These are phyloP conservation scores for Barnettozyma pratensis DNA, from an alignment of 805 yeast species.

Conservation along the genomic window DNA sequence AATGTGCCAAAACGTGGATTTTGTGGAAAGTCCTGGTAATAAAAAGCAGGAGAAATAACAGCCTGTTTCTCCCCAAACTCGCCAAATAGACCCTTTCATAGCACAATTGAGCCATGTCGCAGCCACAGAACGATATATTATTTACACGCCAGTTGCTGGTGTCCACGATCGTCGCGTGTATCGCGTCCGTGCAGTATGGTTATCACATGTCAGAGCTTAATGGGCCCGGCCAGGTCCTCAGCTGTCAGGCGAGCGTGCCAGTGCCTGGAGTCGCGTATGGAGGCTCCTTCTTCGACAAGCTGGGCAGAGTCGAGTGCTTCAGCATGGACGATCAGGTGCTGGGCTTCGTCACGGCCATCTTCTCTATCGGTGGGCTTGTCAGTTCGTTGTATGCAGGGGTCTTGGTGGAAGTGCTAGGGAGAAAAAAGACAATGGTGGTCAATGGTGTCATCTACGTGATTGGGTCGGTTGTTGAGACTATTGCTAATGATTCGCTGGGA, in stretches of 20 bases:
- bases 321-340: conserved; percentile 49
- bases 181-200: conserved; percentile 86
- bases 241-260: conserved; percentile 40
- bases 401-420: conserved; percentile 61
- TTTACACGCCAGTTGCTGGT: conserved; percentile 29
- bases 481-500: conserved; percentile 35
- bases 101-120: not conserved
- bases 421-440: conserved; percentile 46
- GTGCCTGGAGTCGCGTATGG: conserved; percentile 22
- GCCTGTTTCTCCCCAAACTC: not conserved
- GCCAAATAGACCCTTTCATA: not conserved
- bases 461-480: conserved; percentile 61
- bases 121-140: not conserved
- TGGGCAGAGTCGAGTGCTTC: conserved; percentile 53
- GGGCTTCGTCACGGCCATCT: conserved; percentile 73
- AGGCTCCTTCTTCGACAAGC: conserved; percentile 23
- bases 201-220: conserved; percentile 93
- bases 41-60: not conserved
- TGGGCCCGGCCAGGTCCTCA: conserved; percentile 73
- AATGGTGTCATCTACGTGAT: conserved; percentile 47
- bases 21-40: not conserved
- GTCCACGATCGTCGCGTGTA: conserved; percentile 54
- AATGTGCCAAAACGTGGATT: not conserved
- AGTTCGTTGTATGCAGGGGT: conserved; percentile 68
- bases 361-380: conserved; percentile 77